phyloP scores from a whole-genome alignment of 2,329 filamentous ascomycete genomes.

The Periconia macrospinosa region DNA sequence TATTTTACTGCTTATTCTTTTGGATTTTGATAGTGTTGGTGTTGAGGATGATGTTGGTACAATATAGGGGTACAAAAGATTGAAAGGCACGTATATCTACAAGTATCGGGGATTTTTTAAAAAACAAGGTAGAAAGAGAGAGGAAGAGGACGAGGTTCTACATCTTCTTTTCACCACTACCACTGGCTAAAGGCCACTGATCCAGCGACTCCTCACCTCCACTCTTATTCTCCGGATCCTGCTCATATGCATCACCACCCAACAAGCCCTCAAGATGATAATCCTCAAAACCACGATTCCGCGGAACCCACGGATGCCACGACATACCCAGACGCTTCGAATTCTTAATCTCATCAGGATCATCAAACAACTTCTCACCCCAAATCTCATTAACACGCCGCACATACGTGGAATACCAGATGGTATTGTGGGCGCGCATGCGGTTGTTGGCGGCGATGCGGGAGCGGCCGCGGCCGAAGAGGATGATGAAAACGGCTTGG shows the following conservation, averaged over 20 bases:
- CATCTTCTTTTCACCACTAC: too few species aligned
- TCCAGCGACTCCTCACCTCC: too few species aligned
- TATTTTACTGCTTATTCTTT: too few species aligned
- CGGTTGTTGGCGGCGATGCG: slow-evolving; percentile 24
- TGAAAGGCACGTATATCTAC: too few species aligned
- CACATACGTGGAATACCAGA: slow-evolving; percentile 25
- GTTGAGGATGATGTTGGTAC: too few species aligned
- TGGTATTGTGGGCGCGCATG: slow-evolving; percentile 24
- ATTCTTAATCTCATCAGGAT: slow-evolving; percentile 12
- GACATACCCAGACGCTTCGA: background rate
- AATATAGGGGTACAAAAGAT: too few species aligned
- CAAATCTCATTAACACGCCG: slow-evolving; percentile 31
- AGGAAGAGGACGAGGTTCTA: too few species aligned
- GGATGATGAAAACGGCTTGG: slow-evolving; percentile 27
- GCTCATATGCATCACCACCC: background rate
- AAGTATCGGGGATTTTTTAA: too few species aligned
- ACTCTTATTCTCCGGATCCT: too few species aligned
- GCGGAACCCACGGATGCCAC: slow-evolving; percentile 12
- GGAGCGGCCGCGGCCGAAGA: slow-evolving; percentile 31
- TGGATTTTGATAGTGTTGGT: too few species aligned
- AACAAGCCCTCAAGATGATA: background rate
- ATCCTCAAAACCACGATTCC: background rate
- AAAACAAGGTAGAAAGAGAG: too few species aligned
- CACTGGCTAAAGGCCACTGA: too few species aligned
- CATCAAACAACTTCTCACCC: slow-evolving; percentile 26